Percentiles rank a stretch among this genome's conserved stretches.
These are phyloP conservation scores for Samsoniella hepiali DNA, from an alignment of 2,329 filamentous ascomycete genomes.

Conservation along the genomic window DNA sequence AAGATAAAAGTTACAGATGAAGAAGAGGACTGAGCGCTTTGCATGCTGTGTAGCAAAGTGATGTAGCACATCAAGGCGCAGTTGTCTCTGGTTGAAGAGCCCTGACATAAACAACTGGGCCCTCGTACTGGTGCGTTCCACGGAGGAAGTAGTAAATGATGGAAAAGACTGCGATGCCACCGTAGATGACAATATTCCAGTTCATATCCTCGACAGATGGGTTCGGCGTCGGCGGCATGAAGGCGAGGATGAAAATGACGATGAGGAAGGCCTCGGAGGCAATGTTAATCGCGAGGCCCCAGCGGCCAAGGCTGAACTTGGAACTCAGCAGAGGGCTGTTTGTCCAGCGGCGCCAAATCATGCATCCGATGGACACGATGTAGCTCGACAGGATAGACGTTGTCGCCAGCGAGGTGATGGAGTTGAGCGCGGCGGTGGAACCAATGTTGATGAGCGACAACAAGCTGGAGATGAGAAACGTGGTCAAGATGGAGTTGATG, in stretches of 20 bases:
- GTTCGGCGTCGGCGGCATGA: slow-evolving; percentile 41
- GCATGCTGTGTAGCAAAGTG: neutral
- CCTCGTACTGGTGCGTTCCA: slow-evolving; percentile 23
- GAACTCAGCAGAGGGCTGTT: slow-evolving; percentile 21
- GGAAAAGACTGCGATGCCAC: slow-evolving; percentile 36
- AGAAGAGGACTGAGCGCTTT: neutral
- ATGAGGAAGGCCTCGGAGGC: slow-evolving; percentile 43
- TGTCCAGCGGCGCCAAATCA: slow-evolving; percentile 42
- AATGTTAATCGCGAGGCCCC: slow-evolving; percentile 40
- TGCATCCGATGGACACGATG: slow-evolving; percentile 44
- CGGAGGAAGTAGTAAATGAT: slow-evolving; percentile 36
- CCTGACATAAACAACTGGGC: slow-evolving; percentile 20
- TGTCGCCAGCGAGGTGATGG: slow-evolving; percentile 50
- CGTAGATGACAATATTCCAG: slow-evolving; percentile 47
- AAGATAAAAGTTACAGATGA: neutral
- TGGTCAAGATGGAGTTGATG: slow-evolving; percentile 25
- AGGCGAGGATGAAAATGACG: slow-evolving; percentile 45
- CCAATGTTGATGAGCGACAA: slow-evolving; percentile 50
- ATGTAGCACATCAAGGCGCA: neutral
- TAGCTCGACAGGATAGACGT: slow-evolving; percentile 51
- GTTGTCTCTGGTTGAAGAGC: slow-evolving; percentile 4
- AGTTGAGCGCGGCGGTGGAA: slow-evolving; percentile 50
- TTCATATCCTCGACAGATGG: slow-evolving; percentile 45
- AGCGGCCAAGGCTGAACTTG: slow-evolving; percentile 36
- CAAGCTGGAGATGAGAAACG: slow-evolving; percentile 42